Evolutionary conservation across 2,329 filamentous ascomycete species (phyloP).

Genomic region (Teratosphaeria viscida): DNA sequence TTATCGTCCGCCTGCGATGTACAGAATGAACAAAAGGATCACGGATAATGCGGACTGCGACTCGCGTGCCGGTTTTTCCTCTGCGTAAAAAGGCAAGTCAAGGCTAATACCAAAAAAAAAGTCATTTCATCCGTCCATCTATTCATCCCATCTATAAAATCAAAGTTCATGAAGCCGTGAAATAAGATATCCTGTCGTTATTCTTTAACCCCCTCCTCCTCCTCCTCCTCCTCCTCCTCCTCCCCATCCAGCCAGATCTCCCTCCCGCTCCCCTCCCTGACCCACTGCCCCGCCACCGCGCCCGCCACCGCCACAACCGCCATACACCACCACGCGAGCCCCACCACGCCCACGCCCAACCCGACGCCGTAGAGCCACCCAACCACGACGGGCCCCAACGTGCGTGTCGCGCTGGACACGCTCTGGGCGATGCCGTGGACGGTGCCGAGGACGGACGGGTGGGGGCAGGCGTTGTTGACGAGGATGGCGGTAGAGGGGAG

Average conservation of each 20-base stretch:
- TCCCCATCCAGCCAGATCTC: conserved; percentile 46
- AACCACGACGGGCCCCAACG: conserved; percentile 44
- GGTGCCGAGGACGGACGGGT: conserved; percentile 46
- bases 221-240: conserved; percentile 25
- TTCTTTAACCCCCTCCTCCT: conserved; percentile 12
- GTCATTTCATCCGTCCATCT: too few relatives aligned
- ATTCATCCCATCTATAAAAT: too few relatives aligned
- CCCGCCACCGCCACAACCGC: conserved; percentile 45
- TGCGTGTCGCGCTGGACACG: conserved; percentile 43
- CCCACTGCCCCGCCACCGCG: conserved; percentile 46
- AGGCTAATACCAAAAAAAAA: too few relatives aligned
- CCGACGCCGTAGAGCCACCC: conserved; percentile 45
- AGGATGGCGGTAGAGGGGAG: conserved; percentile 49
- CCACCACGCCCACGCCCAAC: conserved; percentile 43
- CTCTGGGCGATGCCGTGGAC: conserved; percentile 51
- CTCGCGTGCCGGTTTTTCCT: too few relatives aligned
- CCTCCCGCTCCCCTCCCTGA: conserved; percentile 54
- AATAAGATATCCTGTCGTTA: not conserved
- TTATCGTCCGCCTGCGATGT: too few relatives aligned
- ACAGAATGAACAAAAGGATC: too few relatives aligned
- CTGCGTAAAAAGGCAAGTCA: too few relatives aligned
- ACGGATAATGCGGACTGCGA: too few relatives aligned
- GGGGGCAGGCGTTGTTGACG: conserved; percentile 50
- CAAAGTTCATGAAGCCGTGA: too few relatives aligned
- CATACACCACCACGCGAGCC: conserved; percentile 48